Conservation (phyloP, 2,329 filamentous ascomycete species). For the Coniochaeta sp. region DNA sequence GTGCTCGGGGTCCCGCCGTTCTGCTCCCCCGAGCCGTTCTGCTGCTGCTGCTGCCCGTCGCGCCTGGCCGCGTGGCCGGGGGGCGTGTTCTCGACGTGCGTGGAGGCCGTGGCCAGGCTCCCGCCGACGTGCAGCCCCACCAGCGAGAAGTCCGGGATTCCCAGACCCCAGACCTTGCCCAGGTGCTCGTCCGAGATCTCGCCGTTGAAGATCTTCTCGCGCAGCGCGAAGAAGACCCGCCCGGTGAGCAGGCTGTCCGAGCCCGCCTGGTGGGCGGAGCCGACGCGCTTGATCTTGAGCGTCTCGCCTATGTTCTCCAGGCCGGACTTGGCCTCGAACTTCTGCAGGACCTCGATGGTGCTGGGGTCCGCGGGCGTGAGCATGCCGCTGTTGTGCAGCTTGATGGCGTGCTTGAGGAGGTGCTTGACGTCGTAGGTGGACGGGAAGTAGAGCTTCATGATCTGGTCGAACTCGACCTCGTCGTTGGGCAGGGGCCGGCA, state of each 20-base stretch:
- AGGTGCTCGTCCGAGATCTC: constrained; percentile 73
- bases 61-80: constrained; percentile 18
- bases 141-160: constrained; percentile 56
- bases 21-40: constrained; percentile 22
- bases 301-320: constrained; percentile 92
- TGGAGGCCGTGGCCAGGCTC: constrained; percentile 30
- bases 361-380: constrained; percentile 55
- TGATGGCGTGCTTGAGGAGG: constrained; percentile 82
- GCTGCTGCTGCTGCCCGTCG: constrained; percentile 17
- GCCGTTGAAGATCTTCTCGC: constrained; percentile 78
- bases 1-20: constrained; percentile 47
- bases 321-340: constrained; percentile 83
- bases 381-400: constrained; percentile 56
- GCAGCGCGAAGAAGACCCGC: constrained; percentile 89
- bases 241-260: constrained; percentile 92
- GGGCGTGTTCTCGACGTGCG: neutral
- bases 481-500: constrained; percentile 78
- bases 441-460: constrained; percentile 90
- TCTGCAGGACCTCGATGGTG: constrained; percentile 68
- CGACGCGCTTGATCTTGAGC: constrained; percentile 81
- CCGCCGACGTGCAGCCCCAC: constrained; percentile 15
- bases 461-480: constrained; percentile 79
- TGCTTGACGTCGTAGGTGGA: constrained; percentile 95
- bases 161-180: constrained; percentile 90
- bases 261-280: constrained; percentile 83